Base-by-base conservation (phyloP, 768 basidiomycete genomes). In the Kwoniella sp. region DNA sequence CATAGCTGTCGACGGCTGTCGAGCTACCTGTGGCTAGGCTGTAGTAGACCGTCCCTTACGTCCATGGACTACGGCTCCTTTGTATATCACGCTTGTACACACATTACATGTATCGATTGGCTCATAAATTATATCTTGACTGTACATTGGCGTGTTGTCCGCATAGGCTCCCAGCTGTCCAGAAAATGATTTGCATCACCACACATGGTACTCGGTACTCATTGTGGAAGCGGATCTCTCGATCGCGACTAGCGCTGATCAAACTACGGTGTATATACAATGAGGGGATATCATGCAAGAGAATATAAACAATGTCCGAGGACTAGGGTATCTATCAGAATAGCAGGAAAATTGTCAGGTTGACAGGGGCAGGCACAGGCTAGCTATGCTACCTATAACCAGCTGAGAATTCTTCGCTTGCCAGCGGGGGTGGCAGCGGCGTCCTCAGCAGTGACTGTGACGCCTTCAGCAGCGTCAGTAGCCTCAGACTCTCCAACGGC, bases 1-100 rank as follows among this genome's bases (percentile, higher is more conserved):
- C 29, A 8, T 40, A 77, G 75, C 75, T 36, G 72, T 77, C 37
- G 68, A 72, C 52, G 67, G 67, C 2, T 70, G 70, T 30, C 56
- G 75, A 49, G 64, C 75, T 1, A 77, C 75, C 6, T 77, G 75
- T 46, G 75, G 75, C 57, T 77, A 60, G 66, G 5, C 6, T 4
- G n/a, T n/a, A n/a, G n/a, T 40, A 55, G 40, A 44, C 17, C 40
- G 8, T 9, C 17, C 3, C 40, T 3, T 3, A 3, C 40, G 8
- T 10, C 40, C 7, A 44, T 19, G 40, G 40, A 44, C 40, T 44
- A 3, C 4, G 4, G 40, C 40, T 19, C 40, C 40, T 44, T 44
- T 44, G 40, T 44, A 44, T 10, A 44, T 19, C 17, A 4, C 40
- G 17, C 40, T 44, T 44, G 37, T 54, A 54, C 30, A 54, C 19